These are phyloP conservation scores for Phialocephala subalpina DNA, from an alignment of 2,329 filamentous ascomycete species.

Conservation along the genomic window DNA sequence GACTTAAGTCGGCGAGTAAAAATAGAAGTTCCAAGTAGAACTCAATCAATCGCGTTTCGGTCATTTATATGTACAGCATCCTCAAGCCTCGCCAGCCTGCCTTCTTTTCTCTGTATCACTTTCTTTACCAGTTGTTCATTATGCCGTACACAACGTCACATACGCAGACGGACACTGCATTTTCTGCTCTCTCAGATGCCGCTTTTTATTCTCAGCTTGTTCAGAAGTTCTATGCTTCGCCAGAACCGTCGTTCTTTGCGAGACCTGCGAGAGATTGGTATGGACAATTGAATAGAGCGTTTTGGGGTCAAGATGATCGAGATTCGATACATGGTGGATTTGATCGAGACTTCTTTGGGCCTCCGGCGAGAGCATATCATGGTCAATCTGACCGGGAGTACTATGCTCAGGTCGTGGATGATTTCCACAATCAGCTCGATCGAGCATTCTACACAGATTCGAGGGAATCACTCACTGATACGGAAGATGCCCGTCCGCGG, in stretches of 20 bases:
- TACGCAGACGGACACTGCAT: constrained; percentile 6
- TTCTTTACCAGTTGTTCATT: background rate
- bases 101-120: constrained; percentile 2
- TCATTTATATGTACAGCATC: constrained; percentile 8
- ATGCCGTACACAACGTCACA: constrained; percentile 6
- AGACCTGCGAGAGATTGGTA: background rate
- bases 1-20: constrained; percentile 12
- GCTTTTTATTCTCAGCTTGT: constrained; percentile 8
- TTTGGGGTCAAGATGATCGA: background rate
- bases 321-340: background rate
- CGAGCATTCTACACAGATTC: constrained; percentile 2
- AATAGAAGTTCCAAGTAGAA: constrained; percentile 1
- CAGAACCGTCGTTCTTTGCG: constrained; percentile 3
- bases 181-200: constrained; percentile 6
- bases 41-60: background rate
- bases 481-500: constrained; percentile 4
- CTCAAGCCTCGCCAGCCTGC: background rate
- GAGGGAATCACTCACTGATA: constrained; percentile 13
- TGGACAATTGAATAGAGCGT: background rate
- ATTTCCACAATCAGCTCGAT: constrained; percentile 7
- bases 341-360: background rate
- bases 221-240: background rate
- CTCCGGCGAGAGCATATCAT: constrained; percentile 3
- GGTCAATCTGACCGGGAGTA: constrained; percentile 2
- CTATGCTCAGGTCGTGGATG: constrained; percentile 9